A percentile compares a stretch with the other conserved stretches of the same genome.
These are phyloP conservation scores for Coprinellus aureogranulatus DNA, from an alignment of 768 basidiomycete species.

Conservation along the genomic window DNA sequence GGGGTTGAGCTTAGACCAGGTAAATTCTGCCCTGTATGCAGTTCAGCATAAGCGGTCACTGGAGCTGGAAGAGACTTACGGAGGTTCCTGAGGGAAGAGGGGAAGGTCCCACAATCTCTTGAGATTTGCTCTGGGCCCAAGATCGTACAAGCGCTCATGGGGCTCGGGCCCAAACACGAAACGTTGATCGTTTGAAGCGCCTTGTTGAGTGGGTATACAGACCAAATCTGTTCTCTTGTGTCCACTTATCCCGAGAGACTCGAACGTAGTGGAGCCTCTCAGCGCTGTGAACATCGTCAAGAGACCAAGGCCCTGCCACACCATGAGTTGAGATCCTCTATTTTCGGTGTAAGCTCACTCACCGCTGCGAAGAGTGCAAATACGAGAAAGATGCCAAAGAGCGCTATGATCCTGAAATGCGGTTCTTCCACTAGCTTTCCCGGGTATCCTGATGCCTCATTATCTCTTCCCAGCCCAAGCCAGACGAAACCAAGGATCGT, in stretches of 20 bases:
- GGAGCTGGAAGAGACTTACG: conserved; percentile 8
- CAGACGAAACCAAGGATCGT: conserved; percentile 33
- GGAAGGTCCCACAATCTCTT: conserved; percentile 18
- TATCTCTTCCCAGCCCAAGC: conserved; percentile 17
- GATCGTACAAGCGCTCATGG: conserved; percentile 37
- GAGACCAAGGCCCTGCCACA: conserved; percentile 27
- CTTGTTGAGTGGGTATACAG: conserved; percentile 7
- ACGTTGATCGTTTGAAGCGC: not conserved
- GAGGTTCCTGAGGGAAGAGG: conserved; percentile 13
- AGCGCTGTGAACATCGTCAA: conserved; percentile 25
- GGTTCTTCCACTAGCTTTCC: conserved; percentile 35
- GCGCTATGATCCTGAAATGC: conserved; percentile 29
- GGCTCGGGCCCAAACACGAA: conserved; percentile 15
- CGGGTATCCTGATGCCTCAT: conserved; percentile 13
- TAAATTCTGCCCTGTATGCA: conserved; percentile 20
- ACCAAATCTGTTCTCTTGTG: conserved; percentile 1
- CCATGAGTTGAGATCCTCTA: not conserved
- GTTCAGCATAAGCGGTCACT: conserved; percentile 5
- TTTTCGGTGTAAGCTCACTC: conserved; percentile 9
- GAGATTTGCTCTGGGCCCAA: conserved; percentile 32
- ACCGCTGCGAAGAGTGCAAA: conserved; percentile 37
- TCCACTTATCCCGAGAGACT: conserved; percentile 17
- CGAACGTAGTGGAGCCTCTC: conserved; percentile 35
- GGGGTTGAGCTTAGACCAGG: conserved; percentile 40
- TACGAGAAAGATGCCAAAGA: conserved; percentile 23